A percentile compares a stretch with the other conserved stretches of the same genome.
Evolutionary conservation across 352 stramenopile genomes (phyloP).

Genomic region (Pythium myriotylum): DNA sequence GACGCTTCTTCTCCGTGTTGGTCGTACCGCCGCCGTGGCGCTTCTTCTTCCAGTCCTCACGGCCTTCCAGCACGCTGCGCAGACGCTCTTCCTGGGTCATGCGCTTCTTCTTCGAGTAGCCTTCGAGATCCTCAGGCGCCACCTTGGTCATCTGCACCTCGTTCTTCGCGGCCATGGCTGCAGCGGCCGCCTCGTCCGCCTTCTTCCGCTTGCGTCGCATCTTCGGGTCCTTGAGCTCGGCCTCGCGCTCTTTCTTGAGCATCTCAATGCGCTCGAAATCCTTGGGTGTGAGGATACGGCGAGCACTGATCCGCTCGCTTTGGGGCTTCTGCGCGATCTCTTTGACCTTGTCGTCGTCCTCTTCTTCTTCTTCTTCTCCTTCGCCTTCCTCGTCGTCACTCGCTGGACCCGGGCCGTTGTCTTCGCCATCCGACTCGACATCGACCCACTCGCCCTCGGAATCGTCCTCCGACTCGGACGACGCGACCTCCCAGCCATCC

Average conservation of each 20-base stretch:
- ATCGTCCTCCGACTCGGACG: slow-evolving; percentile 53
- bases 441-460: slow-evolving; percentile 79
- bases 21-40: slow-evolving; percentile 94
- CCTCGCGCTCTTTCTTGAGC: slow-evolving; percentile 88
- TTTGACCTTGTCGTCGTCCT: slow-evolving; percentile 51
- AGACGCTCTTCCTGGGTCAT: slow-evolving; percentile 86
- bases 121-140: slow-evolving; percentile 76
- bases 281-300: slow-evolving; percentile 87
- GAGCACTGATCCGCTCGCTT: slow-evolving; percentile 84
- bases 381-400: slow-evolving; percentile 43
- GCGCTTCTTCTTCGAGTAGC: slow-evolving; percentile 90
- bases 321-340: slow-evolving; percentile 38
- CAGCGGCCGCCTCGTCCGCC: slow-evolving; percentile 58
- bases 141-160: slow-evolving; percentile 65
- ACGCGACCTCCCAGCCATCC: slow-evolving; percentile 81
- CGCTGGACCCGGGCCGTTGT: slow-evolving; percentile 28
- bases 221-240: slow-evolving; percentile 81
- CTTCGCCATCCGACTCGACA: slow-evolving; percentile 53
- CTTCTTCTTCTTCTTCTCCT: slow-evolving; percentile 52
- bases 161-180: slow-evolving; percentile 32
- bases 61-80: slow-evolving; percentile 84
- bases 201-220: slow-evolving; percentile 78
- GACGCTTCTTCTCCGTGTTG: slow-evolving; percentile 97
- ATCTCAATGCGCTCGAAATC: slow-evolving; percentile 91
- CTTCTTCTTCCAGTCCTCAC: slow-evolving; percentile 93